Percentiles rank a stretch among this genome's conserved stretches.
phyloP scores from a whole-genome alignment of 2,329 filamentous ascomycete species.

The Monosporascus ibericus region DNA sequence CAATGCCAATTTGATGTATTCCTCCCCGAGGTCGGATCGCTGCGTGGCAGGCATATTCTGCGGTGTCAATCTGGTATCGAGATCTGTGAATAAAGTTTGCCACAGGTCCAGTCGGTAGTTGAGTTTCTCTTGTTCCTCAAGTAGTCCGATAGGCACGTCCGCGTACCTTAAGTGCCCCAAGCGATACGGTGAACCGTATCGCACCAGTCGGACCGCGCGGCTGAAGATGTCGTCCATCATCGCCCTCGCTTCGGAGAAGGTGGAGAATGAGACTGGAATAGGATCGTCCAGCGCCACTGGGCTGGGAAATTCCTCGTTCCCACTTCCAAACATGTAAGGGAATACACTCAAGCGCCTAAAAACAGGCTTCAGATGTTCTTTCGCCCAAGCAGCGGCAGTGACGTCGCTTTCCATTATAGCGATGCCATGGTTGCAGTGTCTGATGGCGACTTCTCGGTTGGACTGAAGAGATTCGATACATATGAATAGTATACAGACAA shows the following conservation, averaged over 20 bases:
- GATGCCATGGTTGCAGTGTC: slow-evolving; percentile 33
- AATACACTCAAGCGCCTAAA: slow-evolving; percentile 34
- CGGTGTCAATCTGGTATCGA: slow-evolving; percentile 2
- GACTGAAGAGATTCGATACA: slow-evolving; percentile 37
- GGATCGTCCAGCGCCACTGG: slow-evolving; percentile 16
- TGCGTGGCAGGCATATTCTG: slow-evolving; percentile 2
- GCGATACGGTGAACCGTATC: slow-evolving; percentile 23
- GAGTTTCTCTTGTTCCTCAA: slow-evolving; percentile 17
- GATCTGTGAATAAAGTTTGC: slow-evolving; percentile 19
- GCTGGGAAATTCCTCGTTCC: slow-evolving; percentile 15
- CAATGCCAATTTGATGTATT: not conserved
- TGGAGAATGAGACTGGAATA: slow-evolving; percentile 14
- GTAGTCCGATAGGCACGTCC: slow-evolving; percentile 9
- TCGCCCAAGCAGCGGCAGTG: slow-evolving; percentile 21
- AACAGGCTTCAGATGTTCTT: slow-evolving; percentile 26
- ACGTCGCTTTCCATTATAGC: slow-evolving; percentile 25
- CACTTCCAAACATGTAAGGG: slow-evolving; percentile 32
- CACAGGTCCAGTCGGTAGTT: slow-evolving; percentile 21
- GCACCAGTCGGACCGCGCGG: slow-evolving; percentile 25
- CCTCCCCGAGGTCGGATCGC: not conserved
- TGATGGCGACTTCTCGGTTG: slow-evolving; percentile 27
- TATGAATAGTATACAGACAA: slow-evolving; percentile 36
- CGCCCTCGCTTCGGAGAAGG: slow-evolving; percentile 22
- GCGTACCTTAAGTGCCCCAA: slow-evolving; percentile 9
- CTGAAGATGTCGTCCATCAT: slow-evolving; percentile 23